Evolutionary conservation across 169 alveolate genomes (phyloP), one percentile per base, ranked within the genome.

Genomic region (Eimeria necatrix): DNA sequence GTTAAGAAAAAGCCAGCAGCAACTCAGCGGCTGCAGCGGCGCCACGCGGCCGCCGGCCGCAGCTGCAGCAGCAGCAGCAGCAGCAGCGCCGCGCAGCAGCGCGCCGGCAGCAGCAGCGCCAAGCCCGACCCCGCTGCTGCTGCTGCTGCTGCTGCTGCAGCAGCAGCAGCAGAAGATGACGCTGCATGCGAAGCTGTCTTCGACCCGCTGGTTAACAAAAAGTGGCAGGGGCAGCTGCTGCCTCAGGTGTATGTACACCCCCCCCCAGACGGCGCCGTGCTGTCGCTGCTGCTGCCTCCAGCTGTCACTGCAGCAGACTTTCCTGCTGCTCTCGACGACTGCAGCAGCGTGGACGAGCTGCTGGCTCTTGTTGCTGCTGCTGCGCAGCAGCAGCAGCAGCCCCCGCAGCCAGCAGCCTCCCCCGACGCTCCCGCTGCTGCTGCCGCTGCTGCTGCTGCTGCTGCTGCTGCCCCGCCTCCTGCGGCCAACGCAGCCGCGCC

Each of bases 271-370:
- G 85, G 85, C 4, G 85, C 85, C 48, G 85, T 74, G 26, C 60
- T 74, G 52, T 74, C 85, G 18, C 60, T 74, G 85, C 85, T 74
- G 85, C 85, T 74, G 85, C 85, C 85, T 41, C 32, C 85, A 18
- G 59, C 26, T 26, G 24, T 74, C 60, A 41, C 85, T 46, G 85
- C 85, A 41, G 85, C 85, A 41, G 85, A 74, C 85, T 74, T 74
- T 49, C 85, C 85, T n/a, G 22, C 85, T 1, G 85, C 32, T 0
- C 60, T 74, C 6, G 85, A 74, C 22, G n/a, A 49, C 60, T 74
- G 85, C 85, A 10, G 24, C n/a, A 26, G 60, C 60, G n/a, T 74
- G 9, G 85, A 74, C 12, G 85, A 74, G 18, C 56, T 74, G 60
- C 60, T 74, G 59, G 59, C 24, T 0, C 41, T 74, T 3, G 85